Evolutionary conservation across 2,329 filamentous ascomycete genomes (phyloP).

Genomic region (Penicillium griseofulvum): DNA sequence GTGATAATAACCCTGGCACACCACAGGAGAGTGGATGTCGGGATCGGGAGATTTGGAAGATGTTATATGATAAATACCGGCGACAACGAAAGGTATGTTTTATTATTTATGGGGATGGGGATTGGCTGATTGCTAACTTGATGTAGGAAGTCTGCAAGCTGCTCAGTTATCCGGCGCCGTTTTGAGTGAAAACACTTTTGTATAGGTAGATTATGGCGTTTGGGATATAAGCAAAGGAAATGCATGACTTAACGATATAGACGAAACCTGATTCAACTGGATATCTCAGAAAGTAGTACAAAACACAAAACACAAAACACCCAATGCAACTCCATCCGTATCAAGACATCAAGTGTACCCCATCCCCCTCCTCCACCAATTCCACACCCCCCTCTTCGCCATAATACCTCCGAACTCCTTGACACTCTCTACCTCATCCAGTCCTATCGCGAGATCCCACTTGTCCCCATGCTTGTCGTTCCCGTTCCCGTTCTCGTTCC

Average conservation of each 20-base stretch:
- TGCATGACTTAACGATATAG: background rate
- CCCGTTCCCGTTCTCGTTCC: background rate
- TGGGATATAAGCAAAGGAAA: background rate
- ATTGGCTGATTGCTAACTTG: conserved; percentile 1
- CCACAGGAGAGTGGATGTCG: conserved; percentile 38
- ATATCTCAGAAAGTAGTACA: background rate
- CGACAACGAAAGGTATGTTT: conserved; percentile 31
- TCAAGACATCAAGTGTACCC: conserved; percentile 40
- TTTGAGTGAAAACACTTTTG: conserved; percentile 20
- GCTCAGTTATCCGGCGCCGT: conserved; percentile 38
- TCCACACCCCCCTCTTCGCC: conserved; percentile 57
- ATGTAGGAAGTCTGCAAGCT: conserved; percentile 34
- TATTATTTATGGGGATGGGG: background rate
- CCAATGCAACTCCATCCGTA: background rate
- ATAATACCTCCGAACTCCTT: conserved; percentile 64
- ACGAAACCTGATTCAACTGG: background rate
- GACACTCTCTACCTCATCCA: conserved; percentile 61
- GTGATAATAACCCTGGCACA: conserved; percentile 36
- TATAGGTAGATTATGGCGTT: conserved; percentile 3
- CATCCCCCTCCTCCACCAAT: conserved; percentile 70
- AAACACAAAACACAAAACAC: background rate
- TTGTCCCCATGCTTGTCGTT: background rate
- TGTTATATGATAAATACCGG: conserved; percentile 39
- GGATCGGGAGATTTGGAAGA: conserved; percentile 38
- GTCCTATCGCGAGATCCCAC: conserved; percentile 24